Percentiles rank a stretch among this genome's conserved stretches.
These are phyloP conservation scores for Arthromyces matolae DNA, from an alignment of 768 basidiomycete genomes.

Conservation along the genomic window DNA sequence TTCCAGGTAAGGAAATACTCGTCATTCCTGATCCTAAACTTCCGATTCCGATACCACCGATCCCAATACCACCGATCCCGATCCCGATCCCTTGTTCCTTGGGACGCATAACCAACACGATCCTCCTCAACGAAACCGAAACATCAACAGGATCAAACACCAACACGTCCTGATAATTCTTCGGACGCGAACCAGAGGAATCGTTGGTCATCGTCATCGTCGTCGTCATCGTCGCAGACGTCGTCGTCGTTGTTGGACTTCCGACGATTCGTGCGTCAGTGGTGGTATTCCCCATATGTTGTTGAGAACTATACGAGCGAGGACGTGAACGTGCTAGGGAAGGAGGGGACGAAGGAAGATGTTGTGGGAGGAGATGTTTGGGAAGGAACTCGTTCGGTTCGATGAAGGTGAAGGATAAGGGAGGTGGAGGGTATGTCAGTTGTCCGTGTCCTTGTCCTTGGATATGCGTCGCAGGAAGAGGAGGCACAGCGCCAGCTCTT, in stretches of 20 bases:
- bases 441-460: neutral
- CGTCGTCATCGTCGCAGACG: too few relatives aligned
- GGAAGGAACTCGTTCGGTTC: constrained; percentile 35
- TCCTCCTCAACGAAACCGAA: constrained; percentile 50
- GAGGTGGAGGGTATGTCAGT: constrained; percentile 39
- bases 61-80: constrained; percentile 29
- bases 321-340: constrained; percentile 9
- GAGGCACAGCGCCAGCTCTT: constrained; percentile 26
- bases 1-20: constrained; percentile 60
- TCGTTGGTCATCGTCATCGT: too few relatives aligned
- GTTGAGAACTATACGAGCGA: constrained; percentile 20
- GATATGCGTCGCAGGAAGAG: too few relatives aligned
- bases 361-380: constrained; percentile 32
- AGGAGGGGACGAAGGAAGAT: constrained; percentile 7
- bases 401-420: constrained; percentile 60
- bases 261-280: too few relatives aligned
- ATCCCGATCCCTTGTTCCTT: constrained; percentile 23
- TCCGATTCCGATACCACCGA: too few relatives aligned
- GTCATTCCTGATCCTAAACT: constrained; percentile 44
- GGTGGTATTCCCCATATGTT: constrained; percentile 21
- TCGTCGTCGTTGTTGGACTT: too few relatives aligned
- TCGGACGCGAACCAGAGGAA: too few relatives aligned
- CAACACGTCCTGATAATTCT: constrained; percentile 62
- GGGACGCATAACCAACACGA: constrained; percentile 40
- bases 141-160: constrained; percentile 62